Evolutionary conservation across 2,329 filamentous ascomycete genomes (phyloP), one percentile per base, ranked within the genome.

Genomic region (Trichoderma sp.): DNA sequence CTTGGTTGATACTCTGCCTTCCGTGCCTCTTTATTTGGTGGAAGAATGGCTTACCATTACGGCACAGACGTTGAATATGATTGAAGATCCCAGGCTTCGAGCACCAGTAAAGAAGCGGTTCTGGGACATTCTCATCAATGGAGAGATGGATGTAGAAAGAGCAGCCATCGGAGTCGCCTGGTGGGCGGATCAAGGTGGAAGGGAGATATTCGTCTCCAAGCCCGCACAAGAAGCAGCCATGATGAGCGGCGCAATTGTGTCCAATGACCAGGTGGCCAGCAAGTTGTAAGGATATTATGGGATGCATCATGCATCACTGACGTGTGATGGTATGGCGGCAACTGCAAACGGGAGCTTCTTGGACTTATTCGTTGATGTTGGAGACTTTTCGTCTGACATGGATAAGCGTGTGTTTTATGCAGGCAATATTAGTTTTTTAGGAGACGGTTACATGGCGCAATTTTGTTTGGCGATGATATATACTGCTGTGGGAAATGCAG

Each of bases 81-180:
- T 97, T 33, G 83, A 86, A 3, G 91, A 95, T 77, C 84, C 87
- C 0, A 83, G 80, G 4, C 90, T 95, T 86, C 88, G 91, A 60
- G 88, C 91, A 64, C 85, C 87, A 3, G 94, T 92, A 50, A 91
- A 92, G 81, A 88, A 91, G 77, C 87, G 95, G 67, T 93, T 97
- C 83, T 95, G 94, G 92, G 92, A 97, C 75, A 89, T 95, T 3
- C 84, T 98, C 11, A 92, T 92, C 56, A 92, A 89, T 79, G 95
- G 95, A 4, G 95, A 97, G 85, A 93, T 98, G 91, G 95, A 98
- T 83, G 92, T 97, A 29, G 94, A 97, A 81, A 89, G 95, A 76
- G 93, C 94, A 7, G 91, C 92, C 56, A 88, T 93, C 38, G 95
- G 93, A 66, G 93, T 97, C 21, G 90, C 91, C 2, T 98, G 95